Evolutionary conservation across 805 yeast species (phyloP).

Genomic region (Kazachstania psychrophila): DNA sequence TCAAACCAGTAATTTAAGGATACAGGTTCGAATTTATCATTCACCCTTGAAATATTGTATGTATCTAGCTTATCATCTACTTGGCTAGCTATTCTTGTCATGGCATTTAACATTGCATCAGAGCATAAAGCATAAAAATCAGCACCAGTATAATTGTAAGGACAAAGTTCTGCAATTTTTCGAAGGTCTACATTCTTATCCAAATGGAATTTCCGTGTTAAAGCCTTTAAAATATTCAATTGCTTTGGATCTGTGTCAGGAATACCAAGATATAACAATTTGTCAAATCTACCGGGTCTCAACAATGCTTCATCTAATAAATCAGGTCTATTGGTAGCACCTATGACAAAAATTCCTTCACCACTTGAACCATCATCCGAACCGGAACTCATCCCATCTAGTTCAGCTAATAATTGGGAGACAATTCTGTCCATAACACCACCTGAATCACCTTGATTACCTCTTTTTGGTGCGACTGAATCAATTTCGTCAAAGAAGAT

Average conservation of each 20-base stretch:
- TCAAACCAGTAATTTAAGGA: conserved; percentile 89
- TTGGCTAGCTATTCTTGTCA: conserved; percentile 77
- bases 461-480: conserved; percentile 96
- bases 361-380: conserved; percentile 37
- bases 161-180: conserved; percentile 58
- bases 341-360: conserved; percentile 91
- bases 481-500: conserved; percentile 96
- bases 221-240: conserved; percentile 72
- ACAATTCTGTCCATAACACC: conserved; percentile 99
- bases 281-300: conserved; percentile 93
- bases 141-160: conserved; percentile 93
- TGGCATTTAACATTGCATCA: conserved; percentile 92
- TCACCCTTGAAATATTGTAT: conserved; percentile 33
- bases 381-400: conserved; percentile 87
- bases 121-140: conserved; percentile 95
- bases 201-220: conserved; percentile 72
- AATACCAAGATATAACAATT: conserved; percentile 86
- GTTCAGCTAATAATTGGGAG: conserved; percentile 85
- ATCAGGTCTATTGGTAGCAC: conserved; percentile 98
- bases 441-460: conserved; percentile 97
- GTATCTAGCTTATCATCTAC: conserved; percentile 56
- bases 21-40: conserved; percentile 35
- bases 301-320: conserved; percentile 85
- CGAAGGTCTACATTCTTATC: conserved; percentile 49
- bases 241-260: conserved; percentile 88